These are phyloP conservation scores for Penicillium macrosclerotiorum DNA, from an alignment of 495 filamentous ascomycete genomes.

Conservation along the genomic window DNA sequence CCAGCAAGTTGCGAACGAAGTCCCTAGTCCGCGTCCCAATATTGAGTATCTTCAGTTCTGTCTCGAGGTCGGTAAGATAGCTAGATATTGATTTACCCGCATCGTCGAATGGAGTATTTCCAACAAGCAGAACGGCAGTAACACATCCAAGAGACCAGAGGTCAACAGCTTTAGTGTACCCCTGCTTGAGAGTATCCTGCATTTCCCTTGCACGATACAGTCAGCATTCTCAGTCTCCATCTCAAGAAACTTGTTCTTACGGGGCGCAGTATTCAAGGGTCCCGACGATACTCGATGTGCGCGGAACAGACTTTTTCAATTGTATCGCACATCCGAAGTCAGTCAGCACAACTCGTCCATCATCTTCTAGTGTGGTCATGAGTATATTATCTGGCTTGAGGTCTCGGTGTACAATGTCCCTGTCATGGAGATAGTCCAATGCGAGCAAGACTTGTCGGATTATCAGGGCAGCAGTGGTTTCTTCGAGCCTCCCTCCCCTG, in stretches of 20 bases:
- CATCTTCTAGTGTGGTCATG: slow-evolving; percentile 48
- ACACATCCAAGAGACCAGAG: slow-evolving; percentile 63
- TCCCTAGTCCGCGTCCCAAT: slow-evolving; percentile 43
- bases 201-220: slow-evolving; percentile 45
- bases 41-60: slow-evolving; percentile 28
- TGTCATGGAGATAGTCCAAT: slow-evolving; percentile 57
- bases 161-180: slow-evolving; percentile 62
- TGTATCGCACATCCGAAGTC: slow-evolving; percentile 69
- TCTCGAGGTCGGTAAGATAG: slow-evolving; percentile 37
- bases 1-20: slow-evolving; percentile 55
- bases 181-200: slow-evolving; percentile 22
- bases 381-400: slow-evolving; percentile 72
- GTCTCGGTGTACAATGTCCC: slow-evolving; percentile 61
- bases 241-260: slow-evolving; percentile 50
- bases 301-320: slow-evolving; percentile 29
- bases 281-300: slow-evolving; percentile 63
- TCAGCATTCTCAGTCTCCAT: neutral
- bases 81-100: neutral
- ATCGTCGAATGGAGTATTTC: slow-evolving; percentile 39
- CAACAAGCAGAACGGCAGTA: slow-evolving; percentile 50
- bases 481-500: slow-evolving; percentile 43
- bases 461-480: slow-evolving; percentile 54
- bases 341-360: slow-evolving; percentile 62
- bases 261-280: slow-evolving; percentile 68
- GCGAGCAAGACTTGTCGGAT: slow-evolving; percentile 59